A percentile compares a stretch with the other conserved stretches of the same genome.
Evolutionary conservation across 805 yeast species (phyloP).

Genomic region (Geotrichum ghanense): DNA sequence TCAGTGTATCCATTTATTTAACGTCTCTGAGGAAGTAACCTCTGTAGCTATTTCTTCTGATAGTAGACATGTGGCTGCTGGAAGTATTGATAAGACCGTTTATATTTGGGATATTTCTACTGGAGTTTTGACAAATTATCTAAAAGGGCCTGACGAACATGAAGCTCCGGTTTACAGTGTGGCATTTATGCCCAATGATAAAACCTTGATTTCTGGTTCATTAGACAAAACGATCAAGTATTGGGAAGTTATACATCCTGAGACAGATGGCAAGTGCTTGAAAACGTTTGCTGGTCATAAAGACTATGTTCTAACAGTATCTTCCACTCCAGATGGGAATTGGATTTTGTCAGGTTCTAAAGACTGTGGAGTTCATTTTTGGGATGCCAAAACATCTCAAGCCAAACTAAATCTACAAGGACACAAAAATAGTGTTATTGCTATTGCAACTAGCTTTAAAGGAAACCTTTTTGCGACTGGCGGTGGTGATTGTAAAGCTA

Average conservation of each 20-base stretch:
- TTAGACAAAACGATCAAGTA: conserved; percentile 91
- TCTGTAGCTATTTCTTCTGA: conserved; percentile 96
- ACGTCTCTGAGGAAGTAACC: conserved; percentile 95
- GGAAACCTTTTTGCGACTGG: conserved; percentile 94
- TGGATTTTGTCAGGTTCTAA: conserved; percentile 90
- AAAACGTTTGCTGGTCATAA: conserved; percentile 92
- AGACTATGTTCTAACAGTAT: conserved; percentile 89
- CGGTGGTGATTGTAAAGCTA: conserved; percentile 93
- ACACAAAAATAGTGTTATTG: conserved; percentile 88
- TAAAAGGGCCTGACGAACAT: conserved; percentile 92
- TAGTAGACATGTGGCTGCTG: conserved; percentile 90
- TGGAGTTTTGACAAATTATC: conserved; percentile 81
- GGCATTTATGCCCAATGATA: conserved; percentile 83
- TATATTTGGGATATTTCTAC: conserved; percentile 94
- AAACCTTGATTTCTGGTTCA: conserved; percentile 88
- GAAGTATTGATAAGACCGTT: conserved; percentile 88
- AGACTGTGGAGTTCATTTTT: conserved; percentile 92
- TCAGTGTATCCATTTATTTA: conserved; percentile 75
- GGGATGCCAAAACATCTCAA: conserved; percentile 90
- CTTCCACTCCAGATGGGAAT: conserved; percentile 86
- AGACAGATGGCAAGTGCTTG: conserved; percentile 47
- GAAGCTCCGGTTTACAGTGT: conserved; percentile 93
- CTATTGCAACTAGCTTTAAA: conserved; percentile 82
- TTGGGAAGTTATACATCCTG: conserved; percentile 53
- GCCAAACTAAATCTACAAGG: conserved; percentile 94